Evolutionary conservation across 352 stramenopile species (phyloP).

Genomic region (Phytophthora ohioensis): DNA sequence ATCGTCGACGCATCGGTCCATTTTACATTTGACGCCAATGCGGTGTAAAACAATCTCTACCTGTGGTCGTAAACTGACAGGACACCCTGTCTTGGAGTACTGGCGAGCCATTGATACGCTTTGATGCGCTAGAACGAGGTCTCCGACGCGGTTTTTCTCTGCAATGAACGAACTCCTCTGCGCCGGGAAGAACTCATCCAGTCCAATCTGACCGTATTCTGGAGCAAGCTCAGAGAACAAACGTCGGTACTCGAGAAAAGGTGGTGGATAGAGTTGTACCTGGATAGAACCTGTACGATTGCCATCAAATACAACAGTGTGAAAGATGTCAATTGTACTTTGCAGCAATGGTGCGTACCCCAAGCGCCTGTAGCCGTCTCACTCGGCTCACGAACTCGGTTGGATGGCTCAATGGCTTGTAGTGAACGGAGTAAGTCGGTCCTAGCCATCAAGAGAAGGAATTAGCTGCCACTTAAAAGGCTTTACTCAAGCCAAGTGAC

Average conservation of each 20-base stretch:
- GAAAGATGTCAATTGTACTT: not conserved
- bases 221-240: constrained; percentile 65
- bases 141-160: constrained; percentile 75
- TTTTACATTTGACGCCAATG: too few relatives aligned
- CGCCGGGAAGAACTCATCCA: constrained; percentile 68
- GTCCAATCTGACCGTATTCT: constrained; percentile 59
- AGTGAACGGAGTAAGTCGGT: constrained; percentile 69
- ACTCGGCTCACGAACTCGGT: constrained; percentile 37
- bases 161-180: constrained; percentile 63
- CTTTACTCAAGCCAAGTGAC: not conserved
- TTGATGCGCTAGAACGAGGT: constrained; percentile 66
- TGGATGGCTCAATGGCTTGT: constrained; percentile 66
- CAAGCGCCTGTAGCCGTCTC: constrained; percentile 34
- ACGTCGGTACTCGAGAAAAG: constrained; percentile 52
- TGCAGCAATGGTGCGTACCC: constrained; percentile 31
- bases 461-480: not conserved
- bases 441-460: constrained; percentile 32
- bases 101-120: constrained; percentile 79
- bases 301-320: constrained; percentile 1
- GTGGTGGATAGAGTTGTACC: constrained; percentile 55
- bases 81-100: constrained; percentile 81
- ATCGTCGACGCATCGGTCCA: not conserved
- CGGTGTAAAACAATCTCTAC: constrained; percentile 26
- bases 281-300: constrained; percentile 64
- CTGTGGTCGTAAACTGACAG: constrained; percentile 58